Base-by-base conservation (phyloP, 1,284 basidiomycete genomes). In the Veloboletus limbatus region DNA sequence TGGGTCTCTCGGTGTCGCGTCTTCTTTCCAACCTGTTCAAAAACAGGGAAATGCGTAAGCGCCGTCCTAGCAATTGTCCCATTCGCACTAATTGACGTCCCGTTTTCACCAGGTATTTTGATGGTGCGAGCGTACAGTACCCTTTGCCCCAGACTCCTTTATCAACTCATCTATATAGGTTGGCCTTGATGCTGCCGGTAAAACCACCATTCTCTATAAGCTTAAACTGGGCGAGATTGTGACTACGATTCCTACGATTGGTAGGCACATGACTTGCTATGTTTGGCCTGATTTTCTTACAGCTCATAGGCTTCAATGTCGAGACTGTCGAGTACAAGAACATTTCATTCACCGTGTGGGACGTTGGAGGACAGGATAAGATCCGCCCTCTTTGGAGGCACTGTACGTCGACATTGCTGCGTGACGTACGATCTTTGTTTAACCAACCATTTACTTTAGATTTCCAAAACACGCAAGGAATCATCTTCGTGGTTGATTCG, bases 401-500 rank as follows among this genome's bases (percentile, higher is more conserved):
- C 79, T 99, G 95, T 96, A 67, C 63, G 83, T 77, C 47, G 45
- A 54, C 24, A 9, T 27, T 10, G 24, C 51, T 54, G 51, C 52
- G 49, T 52, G 9, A 47, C 50, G 69, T 70, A 6, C 37, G 30
- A 20, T 46, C 34, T 31, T 46, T 20, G n/a, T 42, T 56, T 53
- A 47, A 59, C 39, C 31, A 47, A 59, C 39, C 31, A 36, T 45
- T 24, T 39, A 43, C 32, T 49, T 24, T 57, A 97, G 96, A 99
- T 79, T 99, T 97, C 92, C 97, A 99, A 76, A 99, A 99, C 80
- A 99, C 97, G 39, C 97, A 99, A 76, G 97, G 96, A 59, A 98
- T 99, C 76, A 99, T 99, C 69, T 99, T 99, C 71, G 97, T 99
- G 48, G 95, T 99, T 56, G 97, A 99, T 73, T 99, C 97, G 47